Evolutionary conservation across 148 eudicot genomes (phyloP).

Genomic region (Diospyros kaki): DNA sequence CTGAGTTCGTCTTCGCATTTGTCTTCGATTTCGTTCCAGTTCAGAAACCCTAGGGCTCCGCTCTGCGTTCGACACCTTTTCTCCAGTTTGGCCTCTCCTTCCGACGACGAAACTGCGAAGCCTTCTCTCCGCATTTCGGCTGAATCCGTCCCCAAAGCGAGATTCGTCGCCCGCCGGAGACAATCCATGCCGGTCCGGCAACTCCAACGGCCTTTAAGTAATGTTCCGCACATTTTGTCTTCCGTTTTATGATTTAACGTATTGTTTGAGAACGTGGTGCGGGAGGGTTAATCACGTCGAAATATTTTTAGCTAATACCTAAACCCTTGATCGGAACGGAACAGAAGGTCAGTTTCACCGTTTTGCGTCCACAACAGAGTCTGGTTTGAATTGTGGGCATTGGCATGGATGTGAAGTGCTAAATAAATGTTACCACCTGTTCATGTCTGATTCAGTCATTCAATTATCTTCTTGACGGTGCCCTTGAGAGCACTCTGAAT

Average conservation of each 20-base stretch:
- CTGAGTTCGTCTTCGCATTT: constrained; percentile 6
- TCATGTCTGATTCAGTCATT: no score
- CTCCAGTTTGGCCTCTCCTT: background rate
- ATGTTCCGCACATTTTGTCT: background rate
- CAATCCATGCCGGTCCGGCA: constrained; percentile 58
- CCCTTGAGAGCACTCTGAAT: no score
- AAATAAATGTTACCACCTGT: no score
- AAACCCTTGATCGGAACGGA: background rate
- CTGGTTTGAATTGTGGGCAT: no score
- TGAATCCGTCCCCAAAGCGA: constrained; percentile 55
- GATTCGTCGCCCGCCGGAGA: constrained; percentile 53
- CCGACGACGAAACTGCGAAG: constrained; percentile 26
- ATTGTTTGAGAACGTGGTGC: no score
- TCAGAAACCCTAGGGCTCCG: constrained; percentile 31
- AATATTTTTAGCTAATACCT: no score
- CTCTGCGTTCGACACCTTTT: background rate
- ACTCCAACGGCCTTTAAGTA: constrained; percentile 71
- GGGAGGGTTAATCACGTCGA: no score
- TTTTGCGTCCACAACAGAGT: no score
- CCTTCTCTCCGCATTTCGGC: constrained; percentile 40
- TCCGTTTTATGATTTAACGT: no score
- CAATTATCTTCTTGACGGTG: no score
- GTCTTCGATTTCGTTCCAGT: constrained; percentile 14
- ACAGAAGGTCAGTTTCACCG: no score
- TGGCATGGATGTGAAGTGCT: no score